Evolutionary conservation across 73 alveolate species (phyloP).

Genomic region (Paramecium pentaurelia): DNA sequence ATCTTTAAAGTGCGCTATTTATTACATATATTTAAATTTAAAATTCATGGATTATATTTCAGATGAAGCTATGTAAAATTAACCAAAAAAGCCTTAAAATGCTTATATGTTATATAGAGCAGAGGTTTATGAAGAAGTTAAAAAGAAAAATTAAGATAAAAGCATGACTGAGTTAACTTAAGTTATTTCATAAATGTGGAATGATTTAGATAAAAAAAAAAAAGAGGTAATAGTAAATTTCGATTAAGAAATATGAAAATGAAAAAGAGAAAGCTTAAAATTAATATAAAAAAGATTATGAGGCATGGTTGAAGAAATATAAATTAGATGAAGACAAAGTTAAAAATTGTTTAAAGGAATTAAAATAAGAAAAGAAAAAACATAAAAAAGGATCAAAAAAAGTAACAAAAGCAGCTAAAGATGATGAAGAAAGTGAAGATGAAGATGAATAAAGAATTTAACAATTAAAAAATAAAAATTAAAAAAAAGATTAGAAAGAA

Average conservation of each 20-base stretch:
- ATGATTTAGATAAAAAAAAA: slow-evolving; percentile 7
- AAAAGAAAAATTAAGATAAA: slow-evolving; percentile 15
- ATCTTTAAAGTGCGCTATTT: not conserved
- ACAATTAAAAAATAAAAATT: not conserved
- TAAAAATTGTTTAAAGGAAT: not conserved
- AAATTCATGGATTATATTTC: not conserved
- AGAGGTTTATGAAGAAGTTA: not conserved
- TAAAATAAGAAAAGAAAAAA: not conserved
- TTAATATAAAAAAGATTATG: not conserved
- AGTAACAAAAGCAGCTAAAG: not conserved
- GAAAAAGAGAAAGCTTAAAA: not conserved
- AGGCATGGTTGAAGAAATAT: slow-evolving; percentile 8
- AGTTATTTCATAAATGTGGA: slow-evolving; percentile 22
- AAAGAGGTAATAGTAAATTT: not conserved
- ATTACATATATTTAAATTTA: not conserved
- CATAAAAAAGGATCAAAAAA: not conserved
- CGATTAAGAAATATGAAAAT: not conserved
- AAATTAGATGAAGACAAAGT: slow-evolving; percentile 9
- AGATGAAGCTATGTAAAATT: not conserved
- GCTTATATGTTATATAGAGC: not conserved
- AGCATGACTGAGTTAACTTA: slow-evolving; percentile 20
- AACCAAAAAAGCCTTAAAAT: not conserved
- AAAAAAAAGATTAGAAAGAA: not conserved
- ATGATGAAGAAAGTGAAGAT: not conserved
- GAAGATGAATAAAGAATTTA: not conserved